A percentile compares a stretch with the other conserved stretches of the same genome.
Conservation (phyloP, 179 eudicot genomes). For the Actinidia polygama region DNA sequence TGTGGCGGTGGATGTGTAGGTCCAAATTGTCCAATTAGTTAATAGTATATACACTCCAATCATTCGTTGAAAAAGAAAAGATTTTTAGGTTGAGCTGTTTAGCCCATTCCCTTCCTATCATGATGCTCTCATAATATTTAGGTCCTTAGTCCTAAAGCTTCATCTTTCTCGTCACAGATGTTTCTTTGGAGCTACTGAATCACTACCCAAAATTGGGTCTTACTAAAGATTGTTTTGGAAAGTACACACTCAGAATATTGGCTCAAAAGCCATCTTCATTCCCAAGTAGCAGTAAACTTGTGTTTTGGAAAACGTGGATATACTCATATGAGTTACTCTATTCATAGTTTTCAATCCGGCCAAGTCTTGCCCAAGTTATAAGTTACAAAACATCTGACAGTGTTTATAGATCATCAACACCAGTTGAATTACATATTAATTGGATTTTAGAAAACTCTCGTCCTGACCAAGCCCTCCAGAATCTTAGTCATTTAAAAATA, state of each 20-base stretch:
- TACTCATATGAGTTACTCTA: not conserved
- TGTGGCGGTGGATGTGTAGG: too few species aligned
- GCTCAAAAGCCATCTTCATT: slow-evolving; percentile 8
- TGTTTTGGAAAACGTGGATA: slow-evolving; percentile 3
- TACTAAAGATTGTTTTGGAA: slow-evolving; percentile 5
- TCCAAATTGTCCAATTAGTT: not conserved
- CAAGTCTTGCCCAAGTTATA: not conserved
- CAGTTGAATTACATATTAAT: not conserved
- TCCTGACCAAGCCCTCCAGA: not conserved
- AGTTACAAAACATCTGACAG: not conserved
- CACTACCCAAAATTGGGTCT: slow-evolving; percentile 6
- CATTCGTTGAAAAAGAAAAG: not conserved
- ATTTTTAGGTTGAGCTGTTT: not conserved
- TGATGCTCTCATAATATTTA: not conserved
- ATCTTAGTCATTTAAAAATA: not conserved
- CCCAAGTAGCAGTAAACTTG: slow-evolving; percentile 4
- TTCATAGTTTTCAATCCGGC: not conserved
- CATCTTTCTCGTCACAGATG: not conserved
- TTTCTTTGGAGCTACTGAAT: not conserved
- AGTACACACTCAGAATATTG: slow-evolving; percentile 5
- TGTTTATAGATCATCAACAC: not conserved
- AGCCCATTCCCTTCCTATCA: too few species aligned
- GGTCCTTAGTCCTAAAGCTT: not conserved
- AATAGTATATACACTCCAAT: not conserved
- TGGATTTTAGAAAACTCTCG: not conserved